Evolutionary conservation across 116 monocot species (phyloP).

Genomic region (Phalaenopsis hybrid): DNA sequence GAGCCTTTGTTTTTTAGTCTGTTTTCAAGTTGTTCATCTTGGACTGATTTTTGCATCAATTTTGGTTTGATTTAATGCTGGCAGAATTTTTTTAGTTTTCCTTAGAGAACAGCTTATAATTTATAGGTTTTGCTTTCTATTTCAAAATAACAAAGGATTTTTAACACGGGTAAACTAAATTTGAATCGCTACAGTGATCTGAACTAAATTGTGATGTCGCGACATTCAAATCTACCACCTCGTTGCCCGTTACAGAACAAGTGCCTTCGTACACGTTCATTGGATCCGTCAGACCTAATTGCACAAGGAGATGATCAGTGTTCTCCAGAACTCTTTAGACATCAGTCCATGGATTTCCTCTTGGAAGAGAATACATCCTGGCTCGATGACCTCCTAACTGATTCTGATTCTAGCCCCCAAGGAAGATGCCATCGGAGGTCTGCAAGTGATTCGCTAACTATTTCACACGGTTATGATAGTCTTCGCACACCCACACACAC

Average conservation of each 20-base stretch:
- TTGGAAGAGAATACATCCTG: constrained; percentile 55
- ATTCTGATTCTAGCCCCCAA: constrained; percentile 21
- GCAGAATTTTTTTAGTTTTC: not conserved
- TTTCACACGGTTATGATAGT: constrained; percentile 25
- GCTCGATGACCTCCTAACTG: constrained; percentile 58
- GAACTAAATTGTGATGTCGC: constrained; percentile 42
- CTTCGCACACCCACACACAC: constrained; percentile 15
- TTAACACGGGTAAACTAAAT: not conserved
- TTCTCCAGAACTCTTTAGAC: constrained; percentile 19
- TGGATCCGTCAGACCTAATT: constrained; percentile 12
- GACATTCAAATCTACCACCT: constrained; percentile 63
- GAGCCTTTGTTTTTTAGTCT: not conserved
- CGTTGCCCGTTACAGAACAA: constrained; percentile 48
- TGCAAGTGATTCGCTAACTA: constrained; percentile 59
- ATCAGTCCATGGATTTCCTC: constrained; percentile 36
- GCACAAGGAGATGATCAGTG: constrained; percentile 13
- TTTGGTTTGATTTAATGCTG: not conserved
- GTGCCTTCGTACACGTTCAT: constrained; percentile 7
- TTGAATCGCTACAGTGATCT: not conserved
- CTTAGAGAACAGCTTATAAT: not conserved
- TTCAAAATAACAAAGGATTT: constrained; percentile 5
- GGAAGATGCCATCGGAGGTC: constrained; percentile 44
- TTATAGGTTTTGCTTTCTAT: constrained; percentile 7
- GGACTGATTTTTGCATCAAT: no score
- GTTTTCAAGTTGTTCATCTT: not conserved